phyloP scores from a whole-genome alignment of 2,329 filamentous ascomycete genomes.

The Aspergillus eucalypticola region DNA sequence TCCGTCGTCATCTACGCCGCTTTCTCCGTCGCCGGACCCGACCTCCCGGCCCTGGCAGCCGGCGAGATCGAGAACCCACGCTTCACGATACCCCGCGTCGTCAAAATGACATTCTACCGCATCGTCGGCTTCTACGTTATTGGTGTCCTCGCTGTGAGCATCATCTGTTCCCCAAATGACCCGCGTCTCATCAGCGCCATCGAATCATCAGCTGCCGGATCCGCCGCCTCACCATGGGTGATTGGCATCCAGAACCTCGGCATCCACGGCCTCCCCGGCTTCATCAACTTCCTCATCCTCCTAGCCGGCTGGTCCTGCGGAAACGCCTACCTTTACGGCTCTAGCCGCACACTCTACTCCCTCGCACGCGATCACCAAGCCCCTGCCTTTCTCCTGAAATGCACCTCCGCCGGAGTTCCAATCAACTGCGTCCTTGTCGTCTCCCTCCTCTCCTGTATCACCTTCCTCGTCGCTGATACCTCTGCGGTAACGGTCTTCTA shows the following conservation, averaged over 20 bases:
- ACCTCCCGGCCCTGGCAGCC: conserved; percentile 60
- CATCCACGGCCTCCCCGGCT: conserved; percentile 65
- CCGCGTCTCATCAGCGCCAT: conserved; percentile 61
- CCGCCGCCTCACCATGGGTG: conserved; percentile 70
- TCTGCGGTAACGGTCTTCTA: conserved; percentile 65
- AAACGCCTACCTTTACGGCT: conserved; percentile 64
- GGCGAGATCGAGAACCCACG: conserved; percentile 70
- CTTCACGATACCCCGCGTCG: conserved; percentile 68
- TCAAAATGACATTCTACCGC: conserved; percentile 76
- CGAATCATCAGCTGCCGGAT: conserved; percentile 56
- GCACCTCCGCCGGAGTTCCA: conserved; percentile 65
- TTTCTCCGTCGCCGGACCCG: conserved; percentile 64
- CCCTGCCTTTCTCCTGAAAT: conserved; percentile 57
- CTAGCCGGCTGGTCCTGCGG: conserved; percentile 69
- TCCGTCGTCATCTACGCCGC: conserved; percentile 69
- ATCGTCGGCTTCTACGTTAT: conserved; percentile 74
- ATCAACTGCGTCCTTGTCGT: conserved; percentile 68
- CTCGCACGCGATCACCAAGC: conserved; percentile 52
- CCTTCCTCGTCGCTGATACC: conserved; percentile 68
- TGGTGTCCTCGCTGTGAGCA: conserved; percentile 67
- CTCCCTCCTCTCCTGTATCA: conserved; percentile 65
- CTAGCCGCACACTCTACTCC: conserved; percentile 53
- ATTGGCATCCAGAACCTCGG: conserved; percentile 69
- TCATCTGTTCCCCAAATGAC: conserved; percentile 68
- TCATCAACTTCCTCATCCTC: conserved; percentile 74